Percentiles rank a stretch among this genome's conserved stretches.
These are phyloP conservation scores for Macrocystidia cucumis DNA, from an alignment of 1,284 basidiomycete species.

Conservation along the genomic window DNA sequence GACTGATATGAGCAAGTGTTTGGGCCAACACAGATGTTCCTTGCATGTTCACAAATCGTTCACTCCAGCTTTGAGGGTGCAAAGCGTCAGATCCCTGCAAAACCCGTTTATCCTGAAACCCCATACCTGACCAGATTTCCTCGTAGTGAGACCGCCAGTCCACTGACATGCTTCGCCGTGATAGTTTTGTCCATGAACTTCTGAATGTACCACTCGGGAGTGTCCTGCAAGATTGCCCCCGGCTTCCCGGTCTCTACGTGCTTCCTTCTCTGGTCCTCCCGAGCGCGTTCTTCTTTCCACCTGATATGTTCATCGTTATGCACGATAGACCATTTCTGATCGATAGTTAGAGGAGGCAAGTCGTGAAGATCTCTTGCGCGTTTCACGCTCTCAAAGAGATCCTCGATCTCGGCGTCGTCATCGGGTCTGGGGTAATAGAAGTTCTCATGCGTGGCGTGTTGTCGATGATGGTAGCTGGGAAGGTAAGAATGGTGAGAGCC, in stretches of 20 bases:
- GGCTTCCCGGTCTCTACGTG: slow-evolving; percentile 50
- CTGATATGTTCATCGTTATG: slow-evolving; percentile 78
- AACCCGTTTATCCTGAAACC: not conserved
- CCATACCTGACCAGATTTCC: slow-evolving; percentile 76
- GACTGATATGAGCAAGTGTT: slow-evolving; percentile 68
- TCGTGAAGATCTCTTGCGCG: slow-evolving; percentile 59
- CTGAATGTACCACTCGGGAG: slow-evolving; percentile 85
- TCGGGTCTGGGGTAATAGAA: slow-evolving; percentile 72
- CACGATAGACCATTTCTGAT: slow-evolving; percentile 93
- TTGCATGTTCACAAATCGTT: slow-evolving; percentile 69
- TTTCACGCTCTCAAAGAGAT: slow-evolving; percentile 70
- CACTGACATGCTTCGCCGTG: slow-evolving; percentile 73
- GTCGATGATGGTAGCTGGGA: slow-evolving; percentile 47
- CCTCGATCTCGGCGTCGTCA: slow-evolving; percentile 68
- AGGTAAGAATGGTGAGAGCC: slow-evolving; percentile 47
- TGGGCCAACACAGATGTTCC: slow-evolving; percentile 85
- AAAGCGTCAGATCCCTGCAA: not conserved
- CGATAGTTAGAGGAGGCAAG: slow-evolving; percentile 54
- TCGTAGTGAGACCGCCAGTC: slow-evolving; percentile 76
- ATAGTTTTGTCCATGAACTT: slow-evolving; percentile 86
- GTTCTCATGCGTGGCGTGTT: slow-evolving; percentile 37
- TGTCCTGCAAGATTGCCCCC: slow-evolving; percentile 45
- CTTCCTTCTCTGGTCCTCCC: slow-evolving; percentile 53
- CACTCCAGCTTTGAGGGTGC: slow-evolving; percentile 61
- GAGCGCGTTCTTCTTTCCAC: slow-evolving; percentile 64